Base-by-base conservation (phyloP, 2,329 filamentous ascomycete genomes). In the Penicillium sp. region DNA sequence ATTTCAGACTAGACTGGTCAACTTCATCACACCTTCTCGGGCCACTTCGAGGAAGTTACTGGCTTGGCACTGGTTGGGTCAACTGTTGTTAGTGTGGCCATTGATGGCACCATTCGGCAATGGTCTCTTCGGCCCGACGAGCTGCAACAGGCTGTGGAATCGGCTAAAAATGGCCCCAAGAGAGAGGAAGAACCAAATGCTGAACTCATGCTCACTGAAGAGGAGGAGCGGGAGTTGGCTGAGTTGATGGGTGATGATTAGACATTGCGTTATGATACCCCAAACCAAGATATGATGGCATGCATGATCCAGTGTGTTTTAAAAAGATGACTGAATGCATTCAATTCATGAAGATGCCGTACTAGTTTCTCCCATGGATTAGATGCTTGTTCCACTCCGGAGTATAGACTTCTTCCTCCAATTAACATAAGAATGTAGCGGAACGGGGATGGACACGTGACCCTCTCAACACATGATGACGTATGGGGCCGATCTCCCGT, bases 31-130 rank as follows among this genome's bases (percentile, higher is more conserved):
- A 84, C 85, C 7, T 88, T 94, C 62, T 84, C 86, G 40, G 95
- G 95, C 0, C 95, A 99, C 78, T 98, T 87, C 72, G 93, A 99
- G 72, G 95, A 98, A 76, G 89, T 99, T 14, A 97, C 92, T 0
- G 92, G 89, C 38, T 78, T 98, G 46, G 81, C 89, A 1, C 73
- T 96, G 53, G 74, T 93, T 22, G 79, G 75, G 2, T 76, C 75
- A 48, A 78, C 73, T 4, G 80, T 96, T 11, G 87, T 91, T 65
- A 97, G 93, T 74, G 90, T 95, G 57, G 88, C 91, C 65, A 96
- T 98, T 68, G 95, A 99, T 78, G 90, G 88, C 2, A 98, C 95
- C 0, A 83, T 98, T 42, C 86, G 95, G 69, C 87, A 84, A 57
- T 99, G 95, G 95, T 87, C 89, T 13, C 78, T 98, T 55, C 83